Percentiles rank a stretch among this genome's conserved stretches.
Evolutionary conservation across 108 stramenopile species (phyloP).

Genomic region (Nitzschia palea): DNA sequence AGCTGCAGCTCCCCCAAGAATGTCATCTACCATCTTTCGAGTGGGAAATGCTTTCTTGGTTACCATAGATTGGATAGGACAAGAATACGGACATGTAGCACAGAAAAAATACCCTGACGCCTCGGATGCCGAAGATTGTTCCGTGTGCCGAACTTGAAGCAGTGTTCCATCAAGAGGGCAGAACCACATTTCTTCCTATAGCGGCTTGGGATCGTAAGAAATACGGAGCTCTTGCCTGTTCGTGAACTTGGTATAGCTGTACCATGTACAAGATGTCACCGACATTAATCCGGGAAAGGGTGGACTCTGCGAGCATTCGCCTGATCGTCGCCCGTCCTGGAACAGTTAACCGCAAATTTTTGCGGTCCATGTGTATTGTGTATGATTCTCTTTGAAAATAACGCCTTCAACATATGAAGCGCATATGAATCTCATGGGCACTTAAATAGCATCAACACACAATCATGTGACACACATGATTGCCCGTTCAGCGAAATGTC

Average conservation of each 20-base stretch:
- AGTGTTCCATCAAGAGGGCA: constrained; percentile 87
- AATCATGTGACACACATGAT: constrained; percentile 2
- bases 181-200: constrained; percentile 90
- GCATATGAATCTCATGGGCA: too few relatives aligned
- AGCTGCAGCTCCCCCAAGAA: constrained; percentile 94
- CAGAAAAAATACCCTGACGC: constrained; percentile 61
- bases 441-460: background rate
- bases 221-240: too few relatives aligned
- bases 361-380: too few relatives aligned
- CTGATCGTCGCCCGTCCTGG: too few relatives aligned
- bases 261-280: too few relatives aligned
- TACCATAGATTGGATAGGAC: constrained; percentile 51
- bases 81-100: constrained; percentile 82
- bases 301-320: too few relatives aligned
- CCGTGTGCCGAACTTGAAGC: constrained; percentile 57
- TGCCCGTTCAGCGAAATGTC: background rate
- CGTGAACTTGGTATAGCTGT: too few relatives aligned
- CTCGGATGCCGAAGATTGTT: constrained; percentile 1
- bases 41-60: constrained; percentile 59
- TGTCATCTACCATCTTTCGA: constrained; percentile 94
- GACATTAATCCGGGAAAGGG: too few relatives aligned
- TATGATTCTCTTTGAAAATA: too few relatives aligned
- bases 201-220: too few relatives aligned
- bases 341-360: too few relatives aligned
- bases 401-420: background rate